A percentile compares a stretch with the other conserved stretches of the same genome.
These are phyloP conservation scores for Phlebiopsis flavidoalba DNA, from an alignment of 768 basidiomycete species.

Conservation along the genomic window DNA sequence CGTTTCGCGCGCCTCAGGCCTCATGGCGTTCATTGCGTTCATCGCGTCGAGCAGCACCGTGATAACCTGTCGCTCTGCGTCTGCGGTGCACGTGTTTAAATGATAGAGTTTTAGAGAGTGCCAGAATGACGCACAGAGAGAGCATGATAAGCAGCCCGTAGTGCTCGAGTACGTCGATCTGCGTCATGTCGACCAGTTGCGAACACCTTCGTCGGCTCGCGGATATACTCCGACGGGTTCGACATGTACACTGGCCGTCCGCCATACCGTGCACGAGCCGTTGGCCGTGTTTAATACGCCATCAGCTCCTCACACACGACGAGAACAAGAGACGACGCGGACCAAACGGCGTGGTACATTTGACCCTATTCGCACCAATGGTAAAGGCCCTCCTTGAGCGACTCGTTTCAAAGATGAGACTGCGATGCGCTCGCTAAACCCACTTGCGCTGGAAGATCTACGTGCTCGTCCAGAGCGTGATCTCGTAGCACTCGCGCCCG, in stretches of 20 bases:
- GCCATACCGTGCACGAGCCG: constrained; percentile 95
- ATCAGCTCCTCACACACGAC: neutral
- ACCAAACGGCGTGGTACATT: constrained; percentile 89
- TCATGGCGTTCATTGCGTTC: constrained; percentile 84
- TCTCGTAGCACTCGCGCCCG: constrained; percentile 86
- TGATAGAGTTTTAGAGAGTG: no score
- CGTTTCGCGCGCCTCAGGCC: constrained; percentile 92
- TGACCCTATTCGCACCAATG: constrained; percentile 77
- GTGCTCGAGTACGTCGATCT: constrained; percentile 95
- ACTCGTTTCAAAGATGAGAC: constrained; percentile 85
- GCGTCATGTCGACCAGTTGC: constrained; percentile 83
- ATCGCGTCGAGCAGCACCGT: constrained; percentile 94
- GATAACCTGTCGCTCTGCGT: constrained; percentile 84
- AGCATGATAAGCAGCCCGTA: constrained; percentile 95
- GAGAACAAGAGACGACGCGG: neutral
- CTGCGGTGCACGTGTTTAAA: neutral
- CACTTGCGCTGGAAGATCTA: constrained; percentile 86
- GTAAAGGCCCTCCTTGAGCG: constrained; percentile 89
- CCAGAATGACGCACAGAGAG: constrained; percentile 57
- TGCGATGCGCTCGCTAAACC: constrained; percentile 90
- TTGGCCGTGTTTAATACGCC: constrained; percentile 61
- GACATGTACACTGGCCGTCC: constrained; percentile 95
- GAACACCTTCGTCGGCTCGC: constrained; percentile 87
- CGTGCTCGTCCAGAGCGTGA: constrained; percentile 89
- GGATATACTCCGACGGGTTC: constrained; percentile 69